phyloP scores from a whole-genome alignment of 768 basidiomycete species.

The Phaeotremella fagi region DNA sequence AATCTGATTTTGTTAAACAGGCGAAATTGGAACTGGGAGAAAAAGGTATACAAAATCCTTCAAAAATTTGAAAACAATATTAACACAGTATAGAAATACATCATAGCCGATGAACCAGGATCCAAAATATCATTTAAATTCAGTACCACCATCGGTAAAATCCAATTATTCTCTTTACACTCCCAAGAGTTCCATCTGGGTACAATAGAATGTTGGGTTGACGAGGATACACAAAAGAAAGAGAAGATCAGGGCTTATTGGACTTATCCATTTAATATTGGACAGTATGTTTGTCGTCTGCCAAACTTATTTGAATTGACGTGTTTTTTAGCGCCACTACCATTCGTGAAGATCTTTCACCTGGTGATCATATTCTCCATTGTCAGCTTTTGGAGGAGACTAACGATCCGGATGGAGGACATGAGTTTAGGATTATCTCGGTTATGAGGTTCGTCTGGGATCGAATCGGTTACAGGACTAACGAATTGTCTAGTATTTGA shows the following conservation, averaged over 20 bases:
- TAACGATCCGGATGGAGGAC: constrained; percentile 35
- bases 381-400: constrained; percentile 37
- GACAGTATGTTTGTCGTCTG: constrained; percentile 15
- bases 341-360: constrained; percentile 15
- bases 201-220: constrained; percentile 40
- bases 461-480: not conserved
- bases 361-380: constrained; percentile 33
- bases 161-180: constrained; percentile 36
- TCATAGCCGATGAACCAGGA: constrained; percentile 32
- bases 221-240: constrained; percentile 21
- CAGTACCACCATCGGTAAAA: constrained; percentile 24
- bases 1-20: no score
- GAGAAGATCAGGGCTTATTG: constrained; percentile 34
- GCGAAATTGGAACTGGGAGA: constrained; percentile 36
- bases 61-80: not conserved
- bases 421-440: constrained; percentile 41
- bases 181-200: constrained; percentile 34
- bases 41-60: constrained; percentile 8
- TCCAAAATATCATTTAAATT: constrained; percentile 36
- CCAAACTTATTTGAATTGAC: not conserved
- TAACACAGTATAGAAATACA: constrained; percentile 21
- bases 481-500: not conserved
- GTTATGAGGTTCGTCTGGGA: constrained; percentile 29
- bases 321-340: not conserved
- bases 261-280: constrained; percentile 30